A percentile compares a stretch with the other conserved stretches of the same genome.
phyloP scores from a whole-genome alignment of 331 rosid species.

The Stylosanthes scabra region DNA sequence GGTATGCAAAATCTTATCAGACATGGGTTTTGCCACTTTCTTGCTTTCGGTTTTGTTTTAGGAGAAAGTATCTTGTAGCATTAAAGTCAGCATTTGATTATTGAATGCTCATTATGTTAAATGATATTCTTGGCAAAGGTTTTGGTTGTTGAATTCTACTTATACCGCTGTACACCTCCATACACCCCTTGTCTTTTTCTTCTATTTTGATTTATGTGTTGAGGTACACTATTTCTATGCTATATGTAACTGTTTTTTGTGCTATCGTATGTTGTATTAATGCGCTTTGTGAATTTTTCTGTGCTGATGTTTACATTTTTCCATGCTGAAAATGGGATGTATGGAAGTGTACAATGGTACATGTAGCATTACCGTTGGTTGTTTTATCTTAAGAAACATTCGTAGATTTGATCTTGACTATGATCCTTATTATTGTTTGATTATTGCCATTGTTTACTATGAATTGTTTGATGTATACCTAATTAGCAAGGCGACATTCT shows the following conservation, averaged over 20 bases:
- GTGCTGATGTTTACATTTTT: too few species aligned
- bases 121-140: conserved; percentile 1
- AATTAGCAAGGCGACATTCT: conserved; percentile 9
- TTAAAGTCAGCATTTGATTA: conserved; percentile 15
- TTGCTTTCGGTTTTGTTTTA: conserved; percentile 21
- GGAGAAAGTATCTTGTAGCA: conserved; percentile 2
- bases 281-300: too few species aligned
- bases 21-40: conserved; percentile 14
- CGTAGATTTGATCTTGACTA: not conserved
- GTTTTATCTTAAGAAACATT: conserved; percentile 1
- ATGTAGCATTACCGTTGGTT: not conserved
- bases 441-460: not conserved
- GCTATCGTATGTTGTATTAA: too few species aligned
- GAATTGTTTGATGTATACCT: conserved; percentile 13
- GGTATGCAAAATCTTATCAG: conserved; percentile 57
- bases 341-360: too few species aligned
- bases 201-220: too few species aligned
- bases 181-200: too few species aligned
- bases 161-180: too few species aligned
- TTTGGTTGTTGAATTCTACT: not conserved
- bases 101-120: conserved; percentile 9
- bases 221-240: too few species aligned
- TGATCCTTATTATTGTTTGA: not conserved
- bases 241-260: too few species aligned
- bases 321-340: too few species aligned